A percentile compares a stretch with the other conserved stretches of the same genome.
Conservation (phyloP, 2,329 filamentous ascomycete species). For the Chalaropsis thielavioides region DNA sequence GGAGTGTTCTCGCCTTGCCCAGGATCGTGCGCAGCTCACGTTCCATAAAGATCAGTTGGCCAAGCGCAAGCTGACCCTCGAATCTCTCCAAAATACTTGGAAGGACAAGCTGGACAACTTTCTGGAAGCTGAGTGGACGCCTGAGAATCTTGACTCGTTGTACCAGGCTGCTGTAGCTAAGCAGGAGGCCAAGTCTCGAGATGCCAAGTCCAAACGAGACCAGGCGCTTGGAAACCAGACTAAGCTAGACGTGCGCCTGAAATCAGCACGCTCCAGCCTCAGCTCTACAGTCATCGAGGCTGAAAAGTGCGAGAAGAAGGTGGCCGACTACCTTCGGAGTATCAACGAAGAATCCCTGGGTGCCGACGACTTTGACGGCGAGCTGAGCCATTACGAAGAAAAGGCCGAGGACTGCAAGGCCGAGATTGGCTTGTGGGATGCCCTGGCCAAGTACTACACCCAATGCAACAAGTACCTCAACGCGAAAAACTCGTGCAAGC, state of each 20-base stretch:
- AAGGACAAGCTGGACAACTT: constrained; percentile 51
- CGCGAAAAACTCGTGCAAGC: constrained; percentile 56
- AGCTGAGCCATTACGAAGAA: constrained; percentile 37
- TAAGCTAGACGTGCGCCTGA: constrained; percentile 60
- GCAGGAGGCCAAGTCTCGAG: constrained; percentile 43
- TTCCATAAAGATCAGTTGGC: constrained; percentile 66
- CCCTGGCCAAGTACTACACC: constrained; percentile 56
- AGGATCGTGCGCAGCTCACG: constrained; percentile 71
- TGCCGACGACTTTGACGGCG: constrained; percentile 36
- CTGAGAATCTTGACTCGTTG: constrained; percentile 52
- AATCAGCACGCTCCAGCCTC: constrained; percentile 47
- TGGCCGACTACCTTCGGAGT: constrained; percentile 34
- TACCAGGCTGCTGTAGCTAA: constrained; percentile 50
- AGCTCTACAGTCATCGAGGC: constrained; percentile 50
- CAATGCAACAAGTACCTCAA: constrained; percentile 52
- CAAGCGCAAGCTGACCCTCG: constrained; percentile 57
- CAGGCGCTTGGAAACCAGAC: constrained; percentile 56
- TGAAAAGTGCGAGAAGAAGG: constrained; percentile 43
- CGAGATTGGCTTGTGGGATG: constrained; percentile 54
- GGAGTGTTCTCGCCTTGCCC: constrained; percentile 65
- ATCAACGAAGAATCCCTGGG: constrained; percentile 34
- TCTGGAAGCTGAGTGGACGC: constrained; percentile 52
- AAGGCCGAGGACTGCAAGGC: constrained; percentile 48
- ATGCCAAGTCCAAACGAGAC: constrained; percentile 57
- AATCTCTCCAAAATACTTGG: constrained; percentile 65